Evolutionary conservation across 495 filamentous ascomycete genomes (phyloP), one percentile per base, ranked within the genome.

Genomic region (Penicillium arizonense): DNA sequence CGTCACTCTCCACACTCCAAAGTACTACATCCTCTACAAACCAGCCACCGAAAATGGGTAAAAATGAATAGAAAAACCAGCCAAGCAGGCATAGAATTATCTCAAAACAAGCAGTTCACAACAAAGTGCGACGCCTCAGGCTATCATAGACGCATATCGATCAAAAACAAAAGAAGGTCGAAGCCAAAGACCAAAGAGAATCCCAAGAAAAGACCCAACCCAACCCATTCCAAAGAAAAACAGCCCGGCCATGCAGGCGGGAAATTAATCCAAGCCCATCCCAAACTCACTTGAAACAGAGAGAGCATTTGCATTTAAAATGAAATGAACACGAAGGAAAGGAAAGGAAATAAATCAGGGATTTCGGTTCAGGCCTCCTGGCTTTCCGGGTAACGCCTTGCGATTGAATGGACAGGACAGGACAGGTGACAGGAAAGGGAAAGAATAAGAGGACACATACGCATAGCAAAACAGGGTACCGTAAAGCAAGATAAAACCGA

Each of bases 261-360:
- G 37, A 2, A 9, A 30, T 9, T 30, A 9, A 20, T 43, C 28
- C 26, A 20, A 21, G 30, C 4, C n/a, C 38, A 24, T 24, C 28
- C 39, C 30, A 43, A 43, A 34, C 9, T 16, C 48, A 38, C 39
- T 50, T n/a, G 18, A 50, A 50, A 50, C 45, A 49, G 18, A 47
- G 28, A 30, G 28, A 30, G 28, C 28, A 30, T 30, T 12, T 4
- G 33, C 9, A 30, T 30, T 30, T 30, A 7, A n/a, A 28, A 24
- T 5, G 24, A 33, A 33, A 41, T n/a, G 41, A 40, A 39, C 21
- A 20, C 6, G 5, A 34, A 8, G 18, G 16, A 13, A 38, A 30
- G 33, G 5, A 23, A 26, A 50, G 2, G 5, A 36, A 47, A 16
- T 32, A 34, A 16, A 20, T 33, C 20, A 30, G 28, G 21, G 33